Conservation (phyloP, 1,139 yeast genomes). For the Hemisphaericaspora xylofermentans region DNA sequence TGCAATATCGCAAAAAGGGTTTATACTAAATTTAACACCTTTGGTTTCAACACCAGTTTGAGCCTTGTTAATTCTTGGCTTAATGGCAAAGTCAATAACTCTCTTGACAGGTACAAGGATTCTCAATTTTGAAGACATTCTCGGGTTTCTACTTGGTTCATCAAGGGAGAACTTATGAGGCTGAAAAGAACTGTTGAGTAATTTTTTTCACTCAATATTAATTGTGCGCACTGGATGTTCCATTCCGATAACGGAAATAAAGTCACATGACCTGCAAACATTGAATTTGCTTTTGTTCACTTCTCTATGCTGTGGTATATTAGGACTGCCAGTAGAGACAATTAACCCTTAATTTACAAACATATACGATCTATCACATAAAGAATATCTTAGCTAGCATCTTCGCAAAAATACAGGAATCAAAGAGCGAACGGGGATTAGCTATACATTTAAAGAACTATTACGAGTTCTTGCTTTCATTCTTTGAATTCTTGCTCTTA, state of each 20-base stretch:
- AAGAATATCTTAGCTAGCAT: not conserved
- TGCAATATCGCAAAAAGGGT: constrained; percentile 97
- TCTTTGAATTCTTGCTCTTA: constrained; percentile 83
- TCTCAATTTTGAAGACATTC: constrained; percentile 56
- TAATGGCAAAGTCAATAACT: constrained; percentile 89
- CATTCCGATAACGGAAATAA: constrained; percentile 1
- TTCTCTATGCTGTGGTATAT: no score
- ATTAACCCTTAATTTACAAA: no score
- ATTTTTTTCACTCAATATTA: not conserved
- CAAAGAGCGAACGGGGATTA: not conserved
- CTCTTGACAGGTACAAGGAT: constrained; percentile 93
- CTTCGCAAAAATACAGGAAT: not conserved
- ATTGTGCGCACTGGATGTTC: no score
- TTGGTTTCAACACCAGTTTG: constrained; percentile 84
- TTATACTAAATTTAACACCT: constrained; percentile 90
- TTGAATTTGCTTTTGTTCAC: no score
- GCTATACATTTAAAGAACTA: constrained; percentile 3
- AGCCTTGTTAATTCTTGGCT: constrained; percentile 88
- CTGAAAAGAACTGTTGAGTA: not conserved
- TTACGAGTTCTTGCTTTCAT: constrained; percentile 58
- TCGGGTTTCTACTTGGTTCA: not conserved
- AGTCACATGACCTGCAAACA: not conserved
- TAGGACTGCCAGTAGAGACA: no score
- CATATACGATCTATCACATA: no score
- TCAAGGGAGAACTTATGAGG: no score